Evolutionary conservation across 805 yeast species (phyloP).

Genomic region (Wickerhamiella occidentalis): DNA sequence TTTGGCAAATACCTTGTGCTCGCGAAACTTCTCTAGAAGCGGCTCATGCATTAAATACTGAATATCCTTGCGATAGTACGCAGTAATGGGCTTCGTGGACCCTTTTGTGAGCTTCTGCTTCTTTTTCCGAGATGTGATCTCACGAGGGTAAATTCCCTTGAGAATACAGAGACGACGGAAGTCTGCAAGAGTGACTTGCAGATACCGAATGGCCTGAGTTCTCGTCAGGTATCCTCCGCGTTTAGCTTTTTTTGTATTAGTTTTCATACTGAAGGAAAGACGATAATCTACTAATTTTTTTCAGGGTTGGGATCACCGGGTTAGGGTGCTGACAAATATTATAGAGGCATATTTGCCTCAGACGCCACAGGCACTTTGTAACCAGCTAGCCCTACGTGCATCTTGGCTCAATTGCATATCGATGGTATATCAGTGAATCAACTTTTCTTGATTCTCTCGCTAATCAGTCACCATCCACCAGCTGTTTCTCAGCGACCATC

Average conservation of each 20-base stretch:
- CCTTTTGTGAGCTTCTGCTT: conserved; percentile 97
- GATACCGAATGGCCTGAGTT: conserved; percentile 82
- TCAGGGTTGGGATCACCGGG: conserved; percentile 1
- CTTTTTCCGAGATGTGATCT: conserved; percentile 60
- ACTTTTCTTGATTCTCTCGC: too few relatives aligned
- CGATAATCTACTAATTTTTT: conserved; percentile 3
- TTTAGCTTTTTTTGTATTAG: conserved; percentile 14
- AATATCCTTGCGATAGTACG: conserved; percentile 86
- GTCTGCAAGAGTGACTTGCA: conserved; percentile 90
- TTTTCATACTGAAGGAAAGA: conserved; percentile 12
- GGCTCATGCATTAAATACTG: conserved; percentile 95
- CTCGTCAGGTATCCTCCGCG: conserved; percentile 58
- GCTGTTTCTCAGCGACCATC: too few relatives aligned
- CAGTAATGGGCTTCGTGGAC: conserved; percentile 91
- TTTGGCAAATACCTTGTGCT: conserved; percentile 87
- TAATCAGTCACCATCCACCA: too few relatives aligned
- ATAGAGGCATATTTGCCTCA: too few relatives aligned
- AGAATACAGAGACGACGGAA: conserved; percentile 89
- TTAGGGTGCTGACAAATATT: conserved; percentile 3
- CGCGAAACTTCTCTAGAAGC: conserved; percentile 77
- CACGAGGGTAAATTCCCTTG: conserved; percentile 92
- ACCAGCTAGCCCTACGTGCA: too few relatives aligned
- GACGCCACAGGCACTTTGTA: too few relatives aligned
- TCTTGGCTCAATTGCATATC: too few relatives aligned
- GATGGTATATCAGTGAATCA: too few relatives aligned